phyloP scores from a whole-genome alignment of 2,329 filamentous ascomycete species.

The Aquanectria penicillioides region DNA sequence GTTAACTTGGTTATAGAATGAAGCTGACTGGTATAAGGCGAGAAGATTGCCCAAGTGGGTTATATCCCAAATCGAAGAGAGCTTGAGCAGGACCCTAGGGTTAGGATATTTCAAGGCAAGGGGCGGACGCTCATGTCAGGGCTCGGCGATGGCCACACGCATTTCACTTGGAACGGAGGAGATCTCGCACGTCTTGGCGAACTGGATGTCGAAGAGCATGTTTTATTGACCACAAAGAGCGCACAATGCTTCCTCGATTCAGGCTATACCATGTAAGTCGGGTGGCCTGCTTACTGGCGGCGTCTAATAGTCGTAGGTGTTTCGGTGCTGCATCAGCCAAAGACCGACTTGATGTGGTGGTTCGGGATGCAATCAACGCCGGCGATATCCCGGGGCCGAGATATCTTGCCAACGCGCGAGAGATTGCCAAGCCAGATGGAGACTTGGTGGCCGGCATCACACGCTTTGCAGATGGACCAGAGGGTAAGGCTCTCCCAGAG shows the following conservation, averaged over 20 bases:
- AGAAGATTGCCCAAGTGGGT: not conserved
- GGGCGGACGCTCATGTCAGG: slow-evolving; percentile 29
- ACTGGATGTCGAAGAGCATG: slow-evolving; percentile 23
- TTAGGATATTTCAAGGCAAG: slow-evolving; percentile 19
- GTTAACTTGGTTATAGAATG: too few species aligned
- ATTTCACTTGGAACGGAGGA: slow-evolving; percentile 31
- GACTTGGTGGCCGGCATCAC: slow-evolving; percentile 27
- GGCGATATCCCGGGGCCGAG: slow-evolving; percentile 24
- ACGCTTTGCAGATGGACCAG: slow-evolving; percentile 11
- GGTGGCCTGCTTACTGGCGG: too few species aligned
- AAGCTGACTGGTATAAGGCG: not conserved
- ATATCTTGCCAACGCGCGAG: slow-evolving; percentile 26
- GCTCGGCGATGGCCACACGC: slow-evolving; percentile 22
- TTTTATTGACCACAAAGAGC: slow-evolving; percentile 25
- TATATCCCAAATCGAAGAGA: not conserved
- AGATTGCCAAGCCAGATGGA: slow-evolving; percentile 25
- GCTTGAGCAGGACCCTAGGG: not conserved
- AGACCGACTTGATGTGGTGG: slow-evolving; percentile 28
- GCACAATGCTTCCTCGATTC: slow-evolving; percentile 28
- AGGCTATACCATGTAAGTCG: slow-evolving; percentile 29
- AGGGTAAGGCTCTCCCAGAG: not conserved
- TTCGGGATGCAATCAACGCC: slow-evolving; percentile 27
- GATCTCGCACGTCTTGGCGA: slow-evolving; percentile 25
- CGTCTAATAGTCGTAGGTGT: too few species aligned
- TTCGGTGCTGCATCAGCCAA: slow-evolving; percentile 30